Conservation (phyloP, 169 alveolate genomes). For the Babesia divergens region DNA sequence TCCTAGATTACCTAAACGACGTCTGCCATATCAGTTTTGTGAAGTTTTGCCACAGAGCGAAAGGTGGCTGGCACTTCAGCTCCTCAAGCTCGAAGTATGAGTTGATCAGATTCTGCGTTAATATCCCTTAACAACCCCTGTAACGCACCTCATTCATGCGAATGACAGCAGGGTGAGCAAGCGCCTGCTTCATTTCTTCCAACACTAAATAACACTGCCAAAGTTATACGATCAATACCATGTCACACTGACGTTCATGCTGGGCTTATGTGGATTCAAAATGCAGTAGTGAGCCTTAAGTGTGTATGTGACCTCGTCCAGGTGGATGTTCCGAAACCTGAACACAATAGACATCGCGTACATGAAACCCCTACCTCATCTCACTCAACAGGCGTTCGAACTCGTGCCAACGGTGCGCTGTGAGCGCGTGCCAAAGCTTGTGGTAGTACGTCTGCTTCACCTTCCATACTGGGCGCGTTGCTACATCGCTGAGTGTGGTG, state of each 20-base stretch:
- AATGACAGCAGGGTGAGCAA: constrained; percentile 77
- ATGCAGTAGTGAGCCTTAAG: constrained; percentile 72
- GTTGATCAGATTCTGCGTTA: constrained; percentile 65
- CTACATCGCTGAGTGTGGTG: constrained; percentile 14
- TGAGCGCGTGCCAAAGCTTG: constrained; percentile 52
- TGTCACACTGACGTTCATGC: constrained; percentile 60
- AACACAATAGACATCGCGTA: constrained; percentile 14
- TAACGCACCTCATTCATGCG: constrained; percentile 69
- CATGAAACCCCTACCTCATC: constrained; percentile 26
- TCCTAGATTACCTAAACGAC: constrained; percentile 31
- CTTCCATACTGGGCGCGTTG: constrained; percentile 48
- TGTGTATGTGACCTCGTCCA: constrained; percentile 81
- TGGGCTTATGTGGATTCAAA: constrained; percentile 67
- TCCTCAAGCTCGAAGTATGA: constrained; percentile 76
- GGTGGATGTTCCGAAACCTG: constrained; percentile 64
- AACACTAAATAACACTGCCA: constrained; percentile 74
- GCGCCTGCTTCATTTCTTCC: constrained; percentile 81
- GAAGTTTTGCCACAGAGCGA: constrained; percentile 70
- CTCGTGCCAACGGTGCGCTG: constrained; percentile 42
- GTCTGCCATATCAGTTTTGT: constrained; percentile 71
- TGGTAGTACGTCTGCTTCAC: constrained; percentile 62
- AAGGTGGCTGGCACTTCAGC: constrained; percentile 74
- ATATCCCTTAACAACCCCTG: too few relatives aligned
- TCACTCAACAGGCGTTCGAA: constrained; percentile 47
- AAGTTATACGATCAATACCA: neutral